Base-by-base conservation (phyloP, 257 asterid genomes). In the Fraxinus quadrangulata region DNA sequence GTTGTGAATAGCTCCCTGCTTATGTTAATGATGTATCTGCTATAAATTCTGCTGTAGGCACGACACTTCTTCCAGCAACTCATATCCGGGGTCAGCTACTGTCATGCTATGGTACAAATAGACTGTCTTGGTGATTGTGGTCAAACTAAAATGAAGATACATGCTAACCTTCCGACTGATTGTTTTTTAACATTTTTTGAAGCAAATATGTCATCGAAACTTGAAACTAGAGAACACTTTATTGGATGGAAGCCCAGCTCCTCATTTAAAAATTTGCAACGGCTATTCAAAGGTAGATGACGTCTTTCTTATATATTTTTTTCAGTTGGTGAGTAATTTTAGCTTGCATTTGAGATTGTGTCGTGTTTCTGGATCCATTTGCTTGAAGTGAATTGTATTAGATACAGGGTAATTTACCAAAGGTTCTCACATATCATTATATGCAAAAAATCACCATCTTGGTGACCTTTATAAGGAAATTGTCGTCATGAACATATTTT, bases 161-260 rank as follows among this genome's bases (percentile, higher is more conserved):
- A 1, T 75, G 56, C 59, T 66, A 21, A 4, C 34, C 19, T 70
- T 21, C 21, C 0, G 17, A 63, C 75, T 81, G 14, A 49, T n/a
- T 17, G 7, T 8, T 7, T 54, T 3, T 61, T 24, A 75, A 26
- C 17, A 42, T 56, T 75, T 80, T 39, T 26, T 87, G 84, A 80
- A 96, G 99, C 95, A 96, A 96, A 94, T 96, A 37, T 96, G 99
- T 85, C 99, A 96, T 82, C 96, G 99, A 49, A 98, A 96, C 83
- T 79, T 96, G 89, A 96, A 96, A 75, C 70, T 96, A 82, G 99
- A 96, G 91, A 96, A 96, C 74, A 92, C 99, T 13, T 87, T 96
- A 49, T 86, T 96, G 73, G 99, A 96, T 71, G 99, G 99, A 67
- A 96, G 98, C 87, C 90, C 92, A 1, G 97, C 97, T 75, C 98